Conservation (phyloP, 352 stramenopile species). For the Pythium monospermum region DNA sequence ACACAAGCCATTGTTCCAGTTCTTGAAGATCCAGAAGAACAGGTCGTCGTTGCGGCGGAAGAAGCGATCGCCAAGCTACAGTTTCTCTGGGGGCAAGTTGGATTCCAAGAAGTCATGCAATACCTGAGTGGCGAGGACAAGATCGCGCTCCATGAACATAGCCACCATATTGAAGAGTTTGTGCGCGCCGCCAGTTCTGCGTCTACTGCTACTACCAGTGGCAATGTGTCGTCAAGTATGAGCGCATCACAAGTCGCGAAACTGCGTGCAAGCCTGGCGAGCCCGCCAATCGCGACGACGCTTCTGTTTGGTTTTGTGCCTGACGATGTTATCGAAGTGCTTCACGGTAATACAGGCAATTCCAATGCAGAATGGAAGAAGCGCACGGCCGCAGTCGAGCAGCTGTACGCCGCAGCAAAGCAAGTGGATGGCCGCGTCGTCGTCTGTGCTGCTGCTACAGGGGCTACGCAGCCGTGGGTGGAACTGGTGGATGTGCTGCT, state of each 20-base stretch:
- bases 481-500: conserved; percentile 40
- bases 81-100: conserved; percentile 35
- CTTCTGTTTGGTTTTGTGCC: conserved; percentile 48
- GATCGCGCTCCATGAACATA: conserved; percentile 40
- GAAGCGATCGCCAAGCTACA: conserved; percentile 62
- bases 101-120: conserved; percentile 39
- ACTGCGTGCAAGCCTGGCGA: conserved; percentile 14
- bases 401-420: conserved; percentile 39
- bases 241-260: conserved; percentile 18
- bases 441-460: neutral
- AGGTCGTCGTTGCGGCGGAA: conserved; percentile 57
- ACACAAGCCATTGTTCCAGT: conserved; percentile 53
- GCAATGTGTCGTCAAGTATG: conserved; percentile 1
- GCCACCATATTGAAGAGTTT: conserved; percentile 48
- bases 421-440: conserved; percentile 21
- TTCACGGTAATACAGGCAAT: conserved; percentile 36
- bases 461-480: neutral
- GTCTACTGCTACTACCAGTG: conserved; percentile 12
- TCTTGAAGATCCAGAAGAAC: conserved; percentile 53
- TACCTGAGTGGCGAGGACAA: conserved; percentile 69
- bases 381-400: conserved; percentile 46
- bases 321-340: conserved; percentile 28
- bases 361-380: conserved; percentile 77
- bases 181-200: conserved; percentile 23
- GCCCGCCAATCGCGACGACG: neutral